Evolutionary conservation across 495 filamentous ascomycete genomes (phyloP).

Genomic region (Halenospora varia): DNA sequence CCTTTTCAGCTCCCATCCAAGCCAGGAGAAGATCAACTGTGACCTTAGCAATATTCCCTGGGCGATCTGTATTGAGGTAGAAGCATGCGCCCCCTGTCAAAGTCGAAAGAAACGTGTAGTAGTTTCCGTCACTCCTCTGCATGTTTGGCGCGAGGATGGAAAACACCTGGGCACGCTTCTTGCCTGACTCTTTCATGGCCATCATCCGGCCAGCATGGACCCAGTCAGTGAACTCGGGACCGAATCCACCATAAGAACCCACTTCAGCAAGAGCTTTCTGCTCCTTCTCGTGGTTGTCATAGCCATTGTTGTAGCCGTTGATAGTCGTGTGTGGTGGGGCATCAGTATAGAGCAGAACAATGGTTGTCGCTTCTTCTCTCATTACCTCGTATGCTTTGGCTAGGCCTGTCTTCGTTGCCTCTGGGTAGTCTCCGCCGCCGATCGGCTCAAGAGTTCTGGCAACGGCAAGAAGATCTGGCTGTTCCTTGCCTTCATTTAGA

Average conservation of each 20-base stretch:
- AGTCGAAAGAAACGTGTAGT: constrained; percentile 34
- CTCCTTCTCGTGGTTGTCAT: constrained; percentile 24
- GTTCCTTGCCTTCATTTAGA: not conserved
- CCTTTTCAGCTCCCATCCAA: constrained; percentile 44
- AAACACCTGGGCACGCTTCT: constrained; percentile 38
- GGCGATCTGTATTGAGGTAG: constrained; percentile 14
- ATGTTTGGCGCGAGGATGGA: constrained; percentile 25
- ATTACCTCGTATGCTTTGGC: constrained; percentile 39
- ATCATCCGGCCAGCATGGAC: constrained; percentile 26
- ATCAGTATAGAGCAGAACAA: constrained; percentile 44
- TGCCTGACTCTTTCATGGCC: constrained; percentile 23
- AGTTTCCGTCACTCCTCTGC: not conserved
- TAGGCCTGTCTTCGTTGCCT: constrained; percentile 42
- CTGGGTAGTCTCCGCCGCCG: constrained; percentile 35
- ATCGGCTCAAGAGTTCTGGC: constrained; percentile 8
- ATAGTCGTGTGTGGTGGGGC: constrained; percentile 38
- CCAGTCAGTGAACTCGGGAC: constrained; percentile 37
- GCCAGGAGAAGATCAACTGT: constrained; percentile 38
- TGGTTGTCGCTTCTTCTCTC: constrained; percentile 39
- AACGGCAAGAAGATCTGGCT: constrained; percentile 3
- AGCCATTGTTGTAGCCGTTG: constrained; percentile 7
- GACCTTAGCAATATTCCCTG: constrained; percentile 34
- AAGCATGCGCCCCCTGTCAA: constrained; percentile 37
- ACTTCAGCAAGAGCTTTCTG: constrained; percentile 19
- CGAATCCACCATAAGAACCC: constrained; percentile 27